A percentile compares a stretch with the other conserved stretches of the same genome.
Evolutionary conservation across 805 yeast genomes (phyloP).

Genomic region (Cyberlindnera petersonii): DNA sequence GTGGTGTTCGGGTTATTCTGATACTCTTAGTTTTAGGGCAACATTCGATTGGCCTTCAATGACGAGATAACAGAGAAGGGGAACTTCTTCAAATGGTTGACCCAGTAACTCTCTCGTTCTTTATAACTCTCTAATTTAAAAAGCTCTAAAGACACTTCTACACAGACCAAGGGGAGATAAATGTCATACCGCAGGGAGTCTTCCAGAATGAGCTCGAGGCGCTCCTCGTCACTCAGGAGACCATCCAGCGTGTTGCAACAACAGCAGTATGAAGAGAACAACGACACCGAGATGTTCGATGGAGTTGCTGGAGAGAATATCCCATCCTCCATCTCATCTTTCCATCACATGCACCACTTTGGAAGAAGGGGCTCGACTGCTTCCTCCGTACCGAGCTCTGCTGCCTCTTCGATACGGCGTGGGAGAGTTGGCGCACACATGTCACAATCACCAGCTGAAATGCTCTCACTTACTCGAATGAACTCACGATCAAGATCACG

Average conservation of each 20-base stretch:
- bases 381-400: slow-evolving; percentile 22
- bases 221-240: slow-evolving; percentile 27
- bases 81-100: too few species aligned
- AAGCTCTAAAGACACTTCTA: neutral
- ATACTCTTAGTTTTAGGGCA: neutral
- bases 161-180: neutral
- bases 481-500: slow-evolving; percentile 33
- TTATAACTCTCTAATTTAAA: too few species aligned
- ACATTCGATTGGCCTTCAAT: too few species aligned
- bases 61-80: too few species aligned
- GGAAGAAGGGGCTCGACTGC: slow-evolving; percentile 6
- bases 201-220: slow-evolving; percentile 4
- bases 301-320: slow-evolving; percentile 75
- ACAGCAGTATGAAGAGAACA: slow-evolving; percentile 42
- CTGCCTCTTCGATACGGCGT: slow-evolving; percentile 28
- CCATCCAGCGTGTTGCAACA: slow-evolving; percentile 6
- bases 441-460: slow-evolving; percentile 18
- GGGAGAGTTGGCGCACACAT: slow-evolving; percentile 16
- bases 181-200: slow-evolving; percentile 1
- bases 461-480: slow-evolving; percentile 23
- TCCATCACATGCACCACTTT: slow-evolving; percentile 61
- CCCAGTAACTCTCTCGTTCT: neutral
- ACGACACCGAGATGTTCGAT: slow-evolving; percentile 65
- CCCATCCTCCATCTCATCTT: slow-evolving; percentile 74
- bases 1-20: neutral